Evolutionary conservation across 2,329 filamentous ascomycete species (phyloP), one percentile per base, ranked within the genome.

Genomic region (Cryphonectria japonica): DNA sequence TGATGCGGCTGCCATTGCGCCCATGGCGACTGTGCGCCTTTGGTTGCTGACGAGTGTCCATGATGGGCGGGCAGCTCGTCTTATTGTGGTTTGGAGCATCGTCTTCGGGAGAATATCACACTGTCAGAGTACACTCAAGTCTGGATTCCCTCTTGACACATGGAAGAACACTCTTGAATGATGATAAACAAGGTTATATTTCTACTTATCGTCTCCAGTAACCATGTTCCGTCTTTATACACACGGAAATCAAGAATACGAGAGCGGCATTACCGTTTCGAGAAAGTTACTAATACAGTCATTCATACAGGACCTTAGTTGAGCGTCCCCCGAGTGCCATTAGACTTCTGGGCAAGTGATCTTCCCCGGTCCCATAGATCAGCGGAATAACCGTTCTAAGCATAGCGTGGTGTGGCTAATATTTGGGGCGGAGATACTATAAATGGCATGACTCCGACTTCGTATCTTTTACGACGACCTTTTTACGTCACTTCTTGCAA

Each of bases 11-110:
- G 71, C 60, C 59, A 69, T 64, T 63, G 74, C 69, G 3, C 72
- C 74, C 74, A 76, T 76, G 43, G 63, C 71, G 41, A 71, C 64
- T 2, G 32, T 9, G 22, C 69, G 68, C 34, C 26, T 29, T n/a
- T 66, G 57, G 22, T 16, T 11, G 34, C 37, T 19, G 37, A 39
- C 3, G 29, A 19, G 54, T n/a, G 66, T 19, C 34, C n/a, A 50
- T 32, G 64, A 13, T n/a, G 61, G 66, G 9, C 54, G 71, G n/a
- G 22, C 19, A 50, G 63, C 41, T 22, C 63, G 63, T 52, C 29
- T 16, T 13, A 26, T 26, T 65, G 63, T 19, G 14, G 41, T 52
- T 6, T 14, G 50, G 7, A 61, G 41, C 46, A 39, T 43, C 13
- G 13, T 2, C 22, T 9, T 9, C 9, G 19, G 13, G 22, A 1